Conservation (phyloP, 2,329 filamentous ascomycete species). For the Botrytis elliptica region DNA sequence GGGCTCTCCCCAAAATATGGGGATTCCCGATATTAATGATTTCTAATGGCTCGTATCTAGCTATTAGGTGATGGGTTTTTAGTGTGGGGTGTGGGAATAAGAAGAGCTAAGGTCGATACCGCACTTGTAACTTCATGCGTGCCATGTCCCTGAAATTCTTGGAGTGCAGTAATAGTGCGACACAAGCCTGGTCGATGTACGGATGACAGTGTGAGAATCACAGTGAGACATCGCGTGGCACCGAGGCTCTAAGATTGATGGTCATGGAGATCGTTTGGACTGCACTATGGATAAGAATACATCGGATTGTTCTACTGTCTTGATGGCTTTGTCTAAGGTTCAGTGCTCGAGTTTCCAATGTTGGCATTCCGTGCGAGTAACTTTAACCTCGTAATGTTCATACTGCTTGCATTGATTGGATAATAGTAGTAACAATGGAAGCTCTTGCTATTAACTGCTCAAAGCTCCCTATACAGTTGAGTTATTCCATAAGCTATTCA, state of each 20-base stretch:
- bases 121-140: background rate
- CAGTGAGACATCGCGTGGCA: background rate
- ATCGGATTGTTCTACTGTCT: too few relatives aligned
- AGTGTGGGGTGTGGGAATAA: conserved; percentile 9
- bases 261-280: background rate
- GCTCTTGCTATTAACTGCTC: too few relatives aligned
- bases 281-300: too few relatives aligned
- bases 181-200: background rate
- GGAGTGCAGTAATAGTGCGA: too few relatives aligned
- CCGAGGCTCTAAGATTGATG: background rate
- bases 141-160: background rate
- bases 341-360: too few relatives aligned
- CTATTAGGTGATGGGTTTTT: background rate
- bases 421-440: too few relatives aligned
- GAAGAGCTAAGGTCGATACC: background rate
- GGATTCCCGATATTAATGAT: background rate
- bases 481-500: too few relatives aligned
- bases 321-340: too few relatives aligned
- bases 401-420: too few relatives aligned
- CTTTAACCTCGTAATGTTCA: too few relatives aligned
- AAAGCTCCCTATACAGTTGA: too few relatives aligned
- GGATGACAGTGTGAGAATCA: background rate
- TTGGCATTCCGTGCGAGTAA: too few relatives aligned
- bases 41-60: background rate
- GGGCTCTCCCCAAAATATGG: background rate